phyloP scores from a whole-genome alignment of 176 grass and related monocot genomes.

The Oryza australiensis region DNA sequence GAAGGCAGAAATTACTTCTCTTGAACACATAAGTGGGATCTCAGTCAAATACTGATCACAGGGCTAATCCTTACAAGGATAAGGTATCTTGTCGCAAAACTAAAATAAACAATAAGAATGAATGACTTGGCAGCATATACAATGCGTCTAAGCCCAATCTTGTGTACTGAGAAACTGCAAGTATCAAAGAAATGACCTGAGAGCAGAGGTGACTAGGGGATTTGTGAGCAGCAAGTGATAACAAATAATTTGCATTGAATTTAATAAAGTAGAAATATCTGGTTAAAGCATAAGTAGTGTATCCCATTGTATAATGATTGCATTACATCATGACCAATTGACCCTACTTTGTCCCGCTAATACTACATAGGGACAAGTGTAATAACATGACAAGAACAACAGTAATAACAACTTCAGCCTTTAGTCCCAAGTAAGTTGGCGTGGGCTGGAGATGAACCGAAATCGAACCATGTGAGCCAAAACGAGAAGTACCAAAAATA shows the following conservation, averaged over 20 bases:
- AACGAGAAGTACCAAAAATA: not conserved
- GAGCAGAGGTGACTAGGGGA: not conserved
- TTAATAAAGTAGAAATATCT: constrained; percentile 23
- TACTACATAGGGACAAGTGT: not conserved
- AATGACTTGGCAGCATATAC: not conserved
- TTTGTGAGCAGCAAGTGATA: not conserved
- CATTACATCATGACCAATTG: not conserved
- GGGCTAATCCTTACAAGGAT: not conserved
- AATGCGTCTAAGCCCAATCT: not conserved
- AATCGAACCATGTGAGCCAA: not conserved
- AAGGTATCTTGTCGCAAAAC: not conserved
- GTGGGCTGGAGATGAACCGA: not conserved
- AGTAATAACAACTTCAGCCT: not conserved
- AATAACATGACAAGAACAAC: not conserved
- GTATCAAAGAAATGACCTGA: not conserved
- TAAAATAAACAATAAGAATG: not conserved
- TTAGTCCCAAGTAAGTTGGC: not conserved
- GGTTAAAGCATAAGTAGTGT: not conserved
- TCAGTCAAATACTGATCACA: constrained; percentile 1
- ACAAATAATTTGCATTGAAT: not conserved
- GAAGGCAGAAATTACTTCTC: constrained; percentile 8
- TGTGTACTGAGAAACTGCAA: not conserved
- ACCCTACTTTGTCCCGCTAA: not conserved
- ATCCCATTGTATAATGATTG: not conserved
- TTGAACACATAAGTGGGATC: not conserved